phyloP scores from a whole-genome alignment of 495 filamentous ascomycete genomes.

The Xylaria telfairii region DNA sequence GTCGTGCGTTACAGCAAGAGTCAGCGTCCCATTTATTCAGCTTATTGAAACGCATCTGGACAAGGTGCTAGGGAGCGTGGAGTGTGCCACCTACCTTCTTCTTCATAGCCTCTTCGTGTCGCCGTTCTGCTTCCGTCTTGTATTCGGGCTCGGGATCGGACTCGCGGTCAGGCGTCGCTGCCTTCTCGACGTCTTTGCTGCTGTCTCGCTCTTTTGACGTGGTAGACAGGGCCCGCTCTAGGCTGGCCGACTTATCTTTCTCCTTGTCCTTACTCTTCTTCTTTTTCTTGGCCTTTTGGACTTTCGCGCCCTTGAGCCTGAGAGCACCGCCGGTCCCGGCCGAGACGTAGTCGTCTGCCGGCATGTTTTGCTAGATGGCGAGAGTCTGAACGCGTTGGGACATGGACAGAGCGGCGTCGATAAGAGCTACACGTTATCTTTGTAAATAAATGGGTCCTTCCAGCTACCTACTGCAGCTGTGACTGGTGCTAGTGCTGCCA shows the following conservation, averaged over 20 bases:
- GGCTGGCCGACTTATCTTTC: constrained; percentile 31
- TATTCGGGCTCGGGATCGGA: constrained; percentile 28
- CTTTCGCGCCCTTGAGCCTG: constrained; percentile 78
- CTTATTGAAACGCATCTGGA: not conserved
- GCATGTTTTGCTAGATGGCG: constrained; percentile 47
- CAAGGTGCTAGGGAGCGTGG: not conserved
- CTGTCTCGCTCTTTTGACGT: constrained; percentile 26
- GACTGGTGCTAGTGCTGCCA: not conserved
- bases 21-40: constrained; percentile 1
- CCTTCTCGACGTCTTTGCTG: constrained; percentile 28
- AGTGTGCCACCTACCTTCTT: constrained; percentile 77
- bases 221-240: constrained; percentile 45
- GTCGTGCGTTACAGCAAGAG: constrained; percentile 44
- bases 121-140: constrained; percentile 88
- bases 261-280: constrained; percentile 45
- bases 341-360: constrained; percentile 73
- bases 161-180: constrained; percentile 28
- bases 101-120: constrained; percentile 77
- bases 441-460: not conserved
- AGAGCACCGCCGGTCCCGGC: constrained; percentile 69
- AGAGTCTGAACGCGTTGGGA: not conserved
- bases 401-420: not conserved
- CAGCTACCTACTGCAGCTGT: not conserved
- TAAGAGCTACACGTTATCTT: not conserved
- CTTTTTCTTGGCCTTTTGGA: constrained; percentile 68